A percentile compares a stretch with the other conserved stretches of the same genome.
phyloP scores from a whole-genome alignment of 495 filamentous ascomycete species.

The Cercophora newfieldiana region DNA sequence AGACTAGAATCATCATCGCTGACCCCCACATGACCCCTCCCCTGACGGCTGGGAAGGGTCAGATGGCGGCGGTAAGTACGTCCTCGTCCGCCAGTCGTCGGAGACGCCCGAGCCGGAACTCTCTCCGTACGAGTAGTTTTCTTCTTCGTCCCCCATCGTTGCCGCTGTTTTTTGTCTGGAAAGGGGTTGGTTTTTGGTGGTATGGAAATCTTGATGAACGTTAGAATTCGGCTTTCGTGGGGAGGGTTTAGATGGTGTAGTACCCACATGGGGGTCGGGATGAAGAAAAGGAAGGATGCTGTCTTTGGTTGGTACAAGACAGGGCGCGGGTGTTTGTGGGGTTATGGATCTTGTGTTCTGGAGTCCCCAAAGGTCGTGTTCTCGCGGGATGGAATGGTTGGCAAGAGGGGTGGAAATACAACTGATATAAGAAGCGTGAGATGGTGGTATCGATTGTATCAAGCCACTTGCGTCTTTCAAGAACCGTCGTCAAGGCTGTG shows the following conservation, averaged over 20 bases:
- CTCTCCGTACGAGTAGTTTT: background rate
- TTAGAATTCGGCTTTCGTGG: background rate
- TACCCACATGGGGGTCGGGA: background rate
- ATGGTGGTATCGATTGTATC: background rate
- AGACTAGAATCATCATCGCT: background rate
- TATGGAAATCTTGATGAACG: background rate
- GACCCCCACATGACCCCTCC: background rate
- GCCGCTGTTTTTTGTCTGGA: background rate
- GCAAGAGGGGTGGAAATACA: too few relatives aligned
- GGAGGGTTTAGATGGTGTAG: background rate
- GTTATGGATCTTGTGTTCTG: too few relatives aligned
- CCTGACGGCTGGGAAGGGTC: background rate
- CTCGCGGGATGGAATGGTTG: too few relatives aligned
- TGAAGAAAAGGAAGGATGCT: background rate
- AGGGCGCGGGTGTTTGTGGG: too few relatives aligned
- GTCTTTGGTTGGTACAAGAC: too few relatives aligned
- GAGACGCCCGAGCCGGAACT: background rate
- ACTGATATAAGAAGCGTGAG: background rate
- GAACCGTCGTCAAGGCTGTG: background rate
- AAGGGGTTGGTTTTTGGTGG: background rate
- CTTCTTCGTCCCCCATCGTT: background rate
- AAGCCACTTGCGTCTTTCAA: too few relatives aligned
- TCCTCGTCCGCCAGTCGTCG: constrained; percentile 7
- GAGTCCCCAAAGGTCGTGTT: too few relatives aligned
- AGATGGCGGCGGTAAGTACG: background rate